Evolutionary conservation across 106 monocot species (phyloP).

Genomic region (Acorus gramineus): DNA sequence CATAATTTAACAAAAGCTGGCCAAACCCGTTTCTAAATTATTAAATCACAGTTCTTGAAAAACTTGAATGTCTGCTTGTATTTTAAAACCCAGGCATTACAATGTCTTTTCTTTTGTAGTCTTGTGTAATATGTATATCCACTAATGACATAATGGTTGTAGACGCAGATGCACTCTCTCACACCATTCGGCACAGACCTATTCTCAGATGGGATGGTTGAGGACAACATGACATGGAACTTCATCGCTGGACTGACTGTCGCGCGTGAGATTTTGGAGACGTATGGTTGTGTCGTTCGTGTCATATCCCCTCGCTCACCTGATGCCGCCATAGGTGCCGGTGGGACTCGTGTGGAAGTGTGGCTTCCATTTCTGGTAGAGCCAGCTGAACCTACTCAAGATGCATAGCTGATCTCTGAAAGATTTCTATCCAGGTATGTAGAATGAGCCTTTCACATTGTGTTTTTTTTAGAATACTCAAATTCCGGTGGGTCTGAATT

Average conservation of each 20-base stretch:
- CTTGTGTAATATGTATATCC: too few relatives aligned
- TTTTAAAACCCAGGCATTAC: too few relatives aligned
- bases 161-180: slow-evolving; percentile 78
- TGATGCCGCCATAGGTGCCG: slow-evolving; percentile 48
- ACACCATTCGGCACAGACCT: slow-evolving; percentile 70
- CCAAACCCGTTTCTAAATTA: too few relatives aligned
- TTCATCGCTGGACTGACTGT: slow-evolving; percentile 77
- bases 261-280: slow-evolving; percentile 87
- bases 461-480: too few relatives aligned
- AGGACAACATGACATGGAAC: slow-evolving; percentile 93
- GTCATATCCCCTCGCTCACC: slow-evolving; percentile 52
- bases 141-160: slow-evolving; percentile 11
- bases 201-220: slow-evolving; percentile 37
- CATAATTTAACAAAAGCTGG: too few relatives aligned
- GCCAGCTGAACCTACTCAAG: slow-evolving; percentile 2
- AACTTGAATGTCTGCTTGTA: too few relatives aligned
- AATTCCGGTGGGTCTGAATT: too few relatives aligned
- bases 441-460: too few relatives aligned
- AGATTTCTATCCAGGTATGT: too few relatives aligned
- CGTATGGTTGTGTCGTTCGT: slow-evolving; percentile 74
- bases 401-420: slow-evolving; percentile 8
- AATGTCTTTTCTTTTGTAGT: neutral
- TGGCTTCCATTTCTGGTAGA: slow-evolving; percentile 54
- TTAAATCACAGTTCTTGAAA: too few relatives aligned
- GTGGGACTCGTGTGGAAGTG: slow-evolving; percentile 74